Evolutionary conservation across 148 eudicot genomes (phyloP).

Genomic region (Silene conica): DNA sequence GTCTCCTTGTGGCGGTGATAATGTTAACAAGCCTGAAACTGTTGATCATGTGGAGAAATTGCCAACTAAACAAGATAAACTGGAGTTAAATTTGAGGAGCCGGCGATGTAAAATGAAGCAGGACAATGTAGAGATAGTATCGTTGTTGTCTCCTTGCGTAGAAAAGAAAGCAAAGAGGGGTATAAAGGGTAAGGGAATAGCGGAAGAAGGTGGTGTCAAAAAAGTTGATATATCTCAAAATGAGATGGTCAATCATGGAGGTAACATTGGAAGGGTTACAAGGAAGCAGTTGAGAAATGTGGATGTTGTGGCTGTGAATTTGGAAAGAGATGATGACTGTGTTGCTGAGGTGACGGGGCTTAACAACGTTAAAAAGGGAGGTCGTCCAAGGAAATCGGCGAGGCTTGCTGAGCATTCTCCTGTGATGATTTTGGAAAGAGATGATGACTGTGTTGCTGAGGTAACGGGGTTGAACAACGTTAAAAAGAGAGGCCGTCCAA

Average conservation of each 20-base stretch:
- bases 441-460: slow-evolving; percentile 14
- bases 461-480: background rate
- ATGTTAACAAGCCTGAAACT: background rate
- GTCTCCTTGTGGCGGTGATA: background rate
- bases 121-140: background rate
- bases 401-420: background rate
- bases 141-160: slow-evolving; percentile 1
- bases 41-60: too few species aligned
- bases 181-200: slow-evolving; percentile 7
- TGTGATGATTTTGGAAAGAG: background rate
- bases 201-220: slow-evolving; percentile 5
- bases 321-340: slow-evolving; percentile 6
- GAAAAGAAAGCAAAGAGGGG: slow-evolving; percentile 22
- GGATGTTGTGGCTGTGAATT: slow-evolving; percentile 3
- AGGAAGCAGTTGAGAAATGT: slow-evolving; percentile 18
- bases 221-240: background rate
- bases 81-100: background rate
- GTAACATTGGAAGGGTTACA: background rate
- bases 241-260: slow-evolving; percentile 3
- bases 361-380: background rate
- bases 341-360: background rate
- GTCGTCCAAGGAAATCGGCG: slow-evolving; percentile 6
- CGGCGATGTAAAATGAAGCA: background rate
- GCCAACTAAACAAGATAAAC: background rate
- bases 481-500: background rate